These are phyloP conservation scores for Penicillium sp. DNA, from an alignment of 2,329 filamentous ascomycete genomes.

Conservation along the genomic window DNA sequence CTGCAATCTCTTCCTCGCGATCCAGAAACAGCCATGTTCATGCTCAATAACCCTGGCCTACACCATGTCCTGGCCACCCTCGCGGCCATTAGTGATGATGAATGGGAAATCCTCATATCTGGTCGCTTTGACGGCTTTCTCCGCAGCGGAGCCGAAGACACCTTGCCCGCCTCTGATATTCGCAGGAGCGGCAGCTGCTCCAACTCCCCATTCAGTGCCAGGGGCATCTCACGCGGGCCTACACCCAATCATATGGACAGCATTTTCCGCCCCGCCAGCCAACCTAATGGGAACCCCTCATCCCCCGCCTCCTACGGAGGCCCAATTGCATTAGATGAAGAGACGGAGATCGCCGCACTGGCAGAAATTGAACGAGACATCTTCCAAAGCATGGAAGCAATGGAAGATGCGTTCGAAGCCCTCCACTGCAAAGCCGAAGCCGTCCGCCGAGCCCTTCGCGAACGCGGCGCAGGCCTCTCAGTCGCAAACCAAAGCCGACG, in stretches of 20 bases:
- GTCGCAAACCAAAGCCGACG: slow-evolving; percentile 44
- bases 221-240: slow-evolving; percentile 33
- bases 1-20: slow-evolving; percentile 69
- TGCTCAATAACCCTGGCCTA: slow-evolving; percentile 73
- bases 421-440: slow-evolving; percentile 80
- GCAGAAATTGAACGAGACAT: slow-evolving; percentile 92
- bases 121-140: slow-evolving; percentile 94
- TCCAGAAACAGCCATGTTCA: slow-evolving; percentile 77
- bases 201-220: slow-evolving; percentile 30
- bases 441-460: slow-evolving; percentile 71
- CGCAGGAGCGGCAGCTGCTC: slow-evolving; percentile 40
- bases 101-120: slow-evolving; percentile 93
- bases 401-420: slow-evolving; percentile 90
- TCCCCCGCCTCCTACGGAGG: slow-evolving; percentile 61
- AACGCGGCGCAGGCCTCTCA: slow-evolving; percentile 71
- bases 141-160: slow-evolving; percentile 78
- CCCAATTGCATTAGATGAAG: slow-evolving; percentile 84
- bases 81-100: slow-evolving; percentile 79
- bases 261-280: slow-evolving; percentile 41
- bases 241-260: slow-evolving; percentile 35
- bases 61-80: slow-evolving; percentile 85
- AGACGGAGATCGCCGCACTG: slow-evolving; percentile 82
- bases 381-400: slow-evolving; percentile 84
- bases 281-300: slow-evolving; percentile 37
- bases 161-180: slow-evolving; percentile 22